These are phyloP conservation scores for Leccinellum luteum DNA, from an alignment of 768 basidiomycete genomes.

Conservation along the genomic window DNA sequence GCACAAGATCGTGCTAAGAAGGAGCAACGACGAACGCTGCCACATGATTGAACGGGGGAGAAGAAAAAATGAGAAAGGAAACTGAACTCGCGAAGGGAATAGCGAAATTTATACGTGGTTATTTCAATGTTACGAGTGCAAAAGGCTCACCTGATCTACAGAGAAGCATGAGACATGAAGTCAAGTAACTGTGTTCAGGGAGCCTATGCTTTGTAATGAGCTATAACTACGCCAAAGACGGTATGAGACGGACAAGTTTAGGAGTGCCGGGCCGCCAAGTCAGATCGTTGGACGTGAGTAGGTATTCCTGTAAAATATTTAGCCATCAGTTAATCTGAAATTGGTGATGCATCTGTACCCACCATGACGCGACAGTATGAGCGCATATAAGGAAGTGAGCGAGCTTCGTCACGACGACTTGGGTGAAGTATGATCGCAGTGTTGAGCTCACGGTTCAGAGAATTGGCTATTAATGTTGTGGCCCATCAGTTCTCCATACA, in stretches of 20 bases:
- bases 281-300: neutral
- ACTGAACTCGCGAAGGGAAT: slow-evolving; percentile 30
- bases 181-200: neutral
- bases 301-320: neutral
- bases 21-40: slow-evolving; percentile 4
- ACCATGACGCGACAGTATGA: neutral
- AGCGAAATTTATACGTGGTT: neutral
- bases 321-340: neutral
- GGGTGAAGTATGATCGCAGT: neutral
- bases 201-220: neutral
- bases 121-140: neutral
- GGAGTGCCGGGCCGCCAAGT: neutral
- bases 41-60: slow-evolving; percentile 8
- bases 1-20: slow-evolving; percentile 13
- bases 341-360: neutral
- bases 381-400: neutral
- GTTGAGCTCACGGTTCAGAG: neutral
- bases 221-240: neutral
- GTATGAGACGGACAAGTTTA: neutral
- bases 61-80: neutral
- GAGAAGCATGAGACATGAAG: neutral
- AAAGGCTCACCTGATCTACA: neutral
- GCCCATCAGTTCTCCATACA: neutral
- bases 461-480: neutral
- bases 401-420: neutral